phyloP scores from a whole-genome alignment of 768 basidiomycete species.

The Saitozyma sp. region DNA sequence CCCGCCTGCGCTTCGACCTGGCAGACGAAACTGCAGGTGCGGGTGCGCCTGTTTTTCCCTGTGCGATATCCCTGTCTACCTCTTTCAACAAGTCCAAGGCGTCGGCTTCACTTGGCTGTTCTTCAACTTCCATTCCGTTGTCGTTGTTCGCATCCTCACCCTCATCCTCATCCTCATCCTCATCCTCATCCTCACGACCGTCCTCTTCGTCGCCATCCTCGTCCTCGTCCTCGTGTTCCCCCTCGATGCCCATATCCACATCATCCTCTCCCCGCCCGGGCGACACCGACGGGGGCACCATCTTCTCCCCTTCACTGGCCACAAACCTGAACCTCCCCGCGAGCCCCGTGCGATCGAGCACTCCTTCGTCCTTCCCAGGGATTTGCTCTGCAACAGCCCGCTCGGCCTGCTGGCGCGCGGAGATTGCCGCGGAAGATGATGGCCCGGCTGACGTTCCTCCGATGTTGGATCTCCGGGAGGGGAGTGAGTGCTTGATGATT shows the following conservation, averaged over 20 bases:
- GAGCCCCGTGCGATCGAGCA: slow-evolving; percentile 17
- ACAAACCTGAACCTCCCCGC: slow-evolving; percentile 30
- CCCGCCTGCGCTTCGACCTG: slow-evolving; percentile 12
- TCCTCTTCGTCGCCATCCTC: slow-evolving; percentile 8
- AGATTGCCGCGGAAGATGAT: slow-evolving; percentile 8
- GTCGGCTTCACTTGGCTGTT: neutral
- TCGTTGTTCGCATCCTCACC: neutral
- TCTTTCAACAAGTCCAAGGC: neutral
- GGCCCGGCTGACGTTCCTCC: neutral
- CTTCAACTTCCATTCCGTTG: neutral
- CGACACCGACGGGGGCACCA: too few relatives aligned
- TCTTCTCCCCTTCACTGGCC: slow-evolving; percentile 11
- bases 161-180: neutral
- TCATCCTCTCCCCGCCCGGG: slow-evolving; percentile 6
- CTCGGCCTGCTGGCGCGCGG: slow-evolving; percentile 13
- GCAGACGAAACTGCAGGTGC: neutral
- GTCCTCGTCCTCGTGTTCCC: slow-evolving; percentile 9
- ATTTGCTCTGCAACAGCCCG: slow-evolving; percentile 8
- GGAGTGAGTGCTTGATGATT: slow-evolving; percentile 42
- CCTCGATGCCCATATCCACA: neutral
- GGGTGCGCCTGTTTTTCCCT: neutral
- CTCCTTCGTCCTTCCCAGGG: slow-evolving; percentile 7
- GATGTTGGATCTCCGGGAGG: slow-evolving; percentile 7
- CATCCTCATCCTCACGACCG: neutral
- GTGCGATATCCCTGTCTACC: neutral